phyloP scores from a whole-genome alignment of 768 basidiomycete species.

The Dioszegia crocea region DNA sequence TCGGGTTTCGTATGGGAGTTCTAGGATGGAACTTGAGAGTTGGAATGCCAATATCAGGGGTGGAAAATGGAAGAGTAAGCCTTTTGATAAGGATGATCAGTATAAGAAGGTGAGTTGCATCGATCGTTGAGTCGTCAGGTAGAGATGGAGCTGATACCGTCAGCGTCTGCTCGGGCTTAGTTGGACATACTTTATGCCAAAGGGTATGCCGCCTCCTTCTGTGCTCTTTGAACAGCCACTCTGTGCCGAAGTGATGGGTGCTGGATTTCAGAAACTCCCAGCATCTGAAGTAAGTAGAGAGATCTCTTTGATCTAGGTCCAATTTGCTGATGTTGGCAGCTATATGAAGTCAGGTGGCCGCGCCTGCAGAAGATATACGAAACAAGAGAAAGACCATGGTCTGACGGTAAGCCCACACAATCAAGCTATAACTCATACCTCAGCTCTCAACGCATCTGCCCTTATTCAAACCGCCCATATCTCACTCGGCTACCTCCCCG shows the following conservation, averaged over 20 bases:
- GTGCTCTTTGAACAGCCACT: constrained; percentile 62
- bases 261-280: constrained; percentile 72
- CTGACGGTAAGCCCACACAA: constrained; percentile 50
- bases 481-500: constrained; percentile 26
- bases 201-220: constrained; percentile 56
- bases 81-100: constrained; percentile 42
- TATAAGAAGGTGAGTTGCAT: constrained; percentile 31
- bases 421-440: background rate
- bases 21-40: constrained; percentile 64
- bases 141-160: background rate
- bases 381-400: constrained; percentile 63
- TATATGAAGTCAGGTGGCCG: constrained; percentile 80
- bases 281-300: constrained; percentile 56
- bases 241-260: constrained; percentile 71
- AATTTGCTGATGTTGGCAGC: constrained; percentile 51
- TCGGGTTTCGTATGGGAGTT: constrained; percentile 69
- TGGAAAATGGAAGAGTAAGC: constrained; percentile 32
- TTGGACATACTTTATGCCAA: constrained; percentile 59
- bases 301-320: background rate
- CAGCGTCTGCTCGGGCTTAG: constrained; percentile 50
- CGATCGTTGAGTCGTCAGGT: background rate
- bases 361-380: constrained; percentile 69
- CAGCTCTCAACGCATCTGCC: constrained; percentile 19
- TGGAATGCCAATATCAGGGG: constrained; percentile 62
- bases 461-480: constrained; percentile 23